Evolutionary conservation across 2,329 filamentous ascomycete genomes (phyloP).

Genomic region (Ceratocystis papillata): DNA sequence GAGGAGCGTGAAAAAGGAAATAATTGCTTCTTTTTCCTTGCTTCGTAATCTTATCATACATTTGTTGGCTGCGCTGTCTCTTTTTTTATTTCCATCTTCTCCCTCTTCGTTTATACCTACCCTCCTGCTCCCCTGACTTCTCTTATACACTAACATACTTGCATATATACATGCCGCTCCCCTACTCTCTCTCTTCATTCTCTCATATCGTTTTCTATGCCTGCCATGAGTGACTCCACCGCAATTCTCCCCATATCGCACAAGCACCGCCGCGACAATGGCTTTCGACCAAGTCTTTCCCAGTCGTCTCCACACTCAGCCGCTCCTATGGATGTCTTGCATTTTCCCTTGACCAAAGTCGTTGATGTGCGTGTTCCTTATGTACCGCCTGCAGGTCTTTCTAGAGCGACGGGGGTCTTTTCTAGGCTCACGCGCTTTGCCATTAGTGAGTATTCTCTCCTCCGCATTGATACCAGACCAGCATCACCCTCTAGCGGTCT

Average conservation of each 20-base stretch:
- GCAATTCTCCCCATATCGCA: conserved; percentile 9
- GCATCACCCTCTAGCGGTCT: not conserved
- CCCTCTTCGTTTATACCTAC: not conserved
- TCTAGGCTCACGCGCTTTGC: conserved; percentile 3
- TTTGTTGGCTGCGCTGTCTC: not conserved
- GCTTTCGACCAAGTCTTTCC: not conserved
- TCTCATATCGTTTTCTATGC: not conserved
- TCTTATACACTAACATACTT: too few relatives aligned
- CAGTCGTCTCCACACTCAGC: not conserved
- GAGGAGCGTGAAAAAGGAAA: not conserved
- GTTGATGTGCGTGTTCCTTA: conserved; percentile 20
- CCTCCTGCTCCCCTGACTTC: not conserved
- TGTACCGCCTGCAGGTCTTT: not conserved
- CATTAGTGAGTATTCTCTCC: conserved; percentile 8
- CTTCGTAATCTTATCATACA: not conserved
- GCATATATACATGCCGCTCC: not conserved
- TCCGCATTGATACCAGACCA: not conserved
- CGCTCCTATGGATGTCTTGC: not conserved
- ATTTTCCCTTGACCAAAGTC: conserved; percentile 1
- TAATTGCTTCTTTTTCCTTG: not conserved
- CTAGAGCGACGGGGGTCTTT: not conserved
- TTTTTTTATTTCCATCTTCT: not conserved
- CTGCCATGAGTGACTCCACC: not conserved
- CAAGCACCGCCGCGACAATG: not conserved
- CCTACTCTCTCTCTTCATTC: not conserved